A percentile compares a stretch with the other conserved stretches of the same genome.
Conservation (phyloP, 768 basidiomycete species). For the Boletus sp. region DNA sequence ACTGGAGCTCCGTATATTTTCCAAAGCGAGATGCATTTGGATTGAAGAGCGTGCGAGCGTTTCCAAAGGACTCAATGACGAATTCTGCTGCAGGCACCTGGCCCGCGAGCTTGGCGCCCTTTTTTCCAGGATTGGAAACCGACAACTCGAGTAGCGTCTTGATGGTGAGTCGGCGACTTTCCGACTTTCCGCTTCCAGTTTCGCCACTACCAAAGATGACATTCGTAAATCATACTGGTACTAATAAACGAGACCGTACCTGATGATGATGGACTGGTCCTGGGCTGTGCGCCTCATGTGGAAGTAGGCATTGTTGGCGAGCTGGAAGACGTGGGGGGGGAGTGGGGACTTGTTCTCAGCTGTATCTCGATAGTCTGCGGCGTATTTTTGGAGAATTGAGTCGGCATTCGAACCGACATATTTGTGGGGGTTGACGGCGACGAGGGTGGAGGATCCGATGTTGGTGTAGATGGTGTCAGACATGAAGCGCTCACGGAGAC, state of each 20-base stretch:
- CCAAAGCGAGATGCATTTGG: not conserved
- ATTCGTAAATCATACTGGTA: not conserved
- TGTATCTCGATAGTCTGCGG: constrained; percentile 80
- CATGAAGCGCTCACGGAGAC: constrained; percentile 85
- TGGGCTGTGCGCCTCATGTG: constrained; percentile 93
- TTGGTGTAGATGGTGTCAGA: constrained; percentile 77
- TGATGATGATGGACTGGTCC: constrained; percentile 80
- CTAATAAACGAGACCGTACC: constrained; percentile 44
- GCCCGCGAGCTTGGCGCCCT: constrained; percentile 78
- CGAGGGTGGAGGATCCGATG: constrained; percentile 62
- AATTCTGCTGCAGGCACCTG: not conserved
- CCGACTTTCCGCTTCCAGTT: constrained; percentile 91
- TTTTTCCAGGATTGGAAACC: constrained; percentile 86
- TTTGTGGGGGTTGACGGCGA: constrained; percentile 69
- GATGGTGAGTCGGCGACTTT: constrained; percentile 82
- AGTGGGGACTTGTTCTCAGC: constrained; percentile 54
- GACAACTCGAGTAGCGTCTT: constrained; percentile 88
- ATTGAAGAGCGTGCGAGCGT: not conserved
- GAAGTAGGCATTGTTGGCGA: constrained; percentile 90
- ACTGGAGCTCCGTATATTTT: not conserved
- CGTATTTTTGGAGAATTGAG: constrained; percentile 80
- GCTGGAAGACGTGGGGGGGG: constrained; percentile 65
- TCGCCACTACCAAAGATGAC: constrained; percentile 62
- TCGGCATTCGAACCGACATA: constrained; percentile 83
- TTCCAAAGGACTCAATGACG: not conserved